These are phyloP conservation scores for Microcyclosporella mali DNA, from an alignment of 2,329 filamentous ascomycete species.

Conservation along the genomic window DNA sequence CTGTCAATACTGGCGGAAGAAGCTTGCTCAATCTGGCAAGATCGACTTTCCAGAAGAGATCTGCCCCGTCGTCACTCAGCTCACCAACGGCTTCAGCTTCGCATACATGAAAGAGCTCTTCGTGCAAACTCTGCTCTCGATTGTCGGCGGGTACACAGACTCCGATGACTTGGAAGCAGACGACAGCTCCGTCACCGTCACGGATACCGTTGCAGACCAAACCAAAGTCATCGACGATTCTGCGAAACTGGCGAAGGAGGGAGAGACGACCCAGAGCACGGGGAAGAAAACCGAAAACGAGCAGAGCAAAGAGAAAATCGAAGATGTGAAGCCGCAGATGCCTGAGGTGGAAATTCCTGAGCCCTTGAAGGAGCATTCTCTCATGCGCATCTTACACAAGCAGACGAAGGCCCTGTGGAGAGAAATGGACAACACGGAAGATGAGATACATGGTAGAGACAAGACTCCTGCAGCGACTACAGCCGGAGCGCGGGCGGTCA, in stretches of 20 bases:
- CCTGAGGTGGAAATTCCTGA: conserved; percentile 17
- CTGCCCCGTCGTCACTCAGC: conserved; percentile 47
- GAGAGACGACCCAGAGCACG: conserved; percentile 4
- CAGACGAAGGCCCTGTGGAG: conserved; percentile 17
- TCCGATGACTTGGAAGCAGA: conserved; percentile 16
- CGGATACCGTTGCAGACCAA: conserved; percentile 10
- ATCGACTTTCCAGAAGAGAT: conserved; percentile 40
- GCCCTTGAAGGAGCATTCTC: conserved; percentile 16
- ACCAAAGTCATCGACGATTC: conserved; percentile 9
- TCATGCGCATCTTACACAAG: conserved; percentile 20
- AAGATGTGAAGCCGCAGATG: conserved; percentile 4
- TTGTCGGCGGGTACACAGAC: conserved; percentile 32
- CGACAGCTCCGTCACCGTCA: conserved; percentile 9
- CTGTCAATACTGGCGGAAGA: conserved; percentile 58
- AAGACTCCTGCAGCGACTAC: conserved; percentile 1
- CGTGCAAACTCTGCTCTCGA: conserved; percentile 54
- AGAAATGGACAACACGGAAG: conserved; percentile 24
- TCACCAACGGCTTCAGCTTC: conserved; percentile 59
- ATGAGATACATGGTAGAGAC: conserved; percentile 10
- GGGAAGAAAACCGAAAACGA: conserved; percentile 1
- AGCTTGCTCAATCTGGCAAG: conserved; percentile 47
- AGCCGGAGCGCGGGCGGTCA: too few relatives aligned
- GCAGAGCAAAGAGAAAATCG: conserved; percentile 13
- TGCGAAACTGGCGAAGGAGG: conserved; percentile 5
- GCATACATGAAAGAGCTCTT: conserved; percentile 65